phyloP scores from a whole-genome alignment of 352 stramenopile genomes.

The Pythium volutum region DNA sequence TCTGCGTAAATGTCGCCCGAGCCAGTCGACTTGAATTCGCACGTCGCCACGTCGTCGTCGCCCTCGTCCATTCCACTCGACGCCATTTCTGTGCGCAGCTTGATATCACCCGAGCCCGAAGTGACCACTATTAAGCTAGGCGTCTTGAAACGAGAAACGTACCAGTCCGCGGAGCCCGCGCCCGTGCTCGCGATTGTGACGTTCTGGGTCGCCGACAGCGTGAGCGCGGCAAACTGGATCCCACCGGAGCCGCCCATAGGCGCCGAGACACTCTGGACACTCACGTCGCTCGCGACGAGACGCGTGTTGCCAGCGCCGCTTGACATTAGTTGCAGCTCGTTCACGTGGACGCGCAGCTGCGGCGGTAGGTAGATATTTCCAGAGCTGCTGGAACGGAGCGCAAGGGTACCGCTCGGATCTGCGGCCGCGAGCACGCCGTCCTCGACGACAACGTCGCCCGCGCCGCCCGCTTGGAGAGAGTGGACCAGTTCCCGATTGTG shows the following conservation, averaged over 20 bases:
- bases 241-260: background rate
- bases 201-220: background rate
- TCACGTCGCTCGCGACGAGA: background rate
- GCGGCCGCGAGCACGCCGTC: background rate
- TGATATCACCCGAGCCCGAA: background rate
- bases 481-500: background rate
- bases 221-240: background rate
- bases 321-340: background rate
- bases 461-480: background rate
- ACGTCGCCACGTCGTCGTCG: background rate
- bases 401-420: background rate
- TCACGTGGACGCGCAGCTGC: background rate
- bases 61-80: background rate
- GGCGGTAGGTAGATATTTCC: conserved; percentile 4
- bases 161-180: background rate
- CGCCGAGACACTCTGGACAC: background rate
- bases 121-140: background rate
- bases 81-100: background rate
- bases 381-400: background rate
- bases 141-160: background rate
- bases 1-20: background rate
- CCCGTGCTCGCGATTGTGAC: background rate
- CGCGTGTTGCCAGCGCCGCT: background rate
- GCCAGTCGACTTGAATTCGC: background rate
- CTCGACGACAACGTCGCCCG: conserved; percentile 3